Evolutionary conservation across 805 yeast species (phyloP), one percentile per base, ranked within the genome.

Genomic region (Scheffersomyces ergatensis): DNA sequence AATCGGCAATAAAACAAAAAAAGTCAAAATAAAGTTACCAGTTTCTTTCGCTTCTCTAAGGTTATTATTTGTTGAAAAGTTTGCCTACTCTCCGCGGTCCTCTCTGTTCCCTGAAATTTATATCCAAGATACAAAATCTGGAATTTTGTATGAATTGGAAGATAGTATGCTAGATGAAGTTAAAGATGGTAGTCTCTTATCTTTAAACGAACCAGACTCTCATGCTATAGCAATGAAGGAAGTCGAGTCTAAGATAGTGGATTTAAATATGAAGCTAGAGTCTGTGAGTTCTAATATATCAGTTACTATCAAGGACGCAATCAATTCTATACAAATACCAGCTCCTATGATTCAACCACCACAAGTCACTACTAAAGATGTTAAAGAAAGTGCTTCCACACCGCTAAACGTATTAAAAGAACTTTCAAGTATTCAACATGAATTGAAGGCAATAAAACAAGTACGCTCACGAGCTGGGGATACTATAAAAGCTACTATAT

Each of bases 41-140:
- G 60, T 77, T 2, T 63, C 82, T 0, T 54, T 75, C 35, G 74
- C 82, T 3, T 70, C 81, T 2, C 53, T 85, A 26, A 72, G 93
- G 34, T 70, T 89, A 1, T 64, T 86, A 18, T 92, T 92, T 55
- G 86, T 90, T 5, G 96, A 92, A 53, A 86, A 81, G 51, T 90
- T 89, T 65, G 88, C 92, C 2, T 89, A 84, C 57, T 76, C 92
- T 0, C 93, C 95, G 0, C 83, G 85, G 0, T 60, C 78, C 0
- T 76, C 79, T 11, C 62, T 77, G 1, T 88, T 89, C 49, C 97
- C 98, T 0, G 85, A 83, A 11, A 76, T 93, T 20, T 85, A 85
- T 51, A 71, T 89, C 5, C 80, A 75, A 45, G 95, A 87, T 44
- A 73, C 76, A 0, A 58, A 63, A 2, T 69, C 75, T 24, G 77